These are phyloP conservation scores for Microcyclospora tardicrescens DNA, from an alignment of 2,329 filamentous ascomycete genomes.

Conservation along the genomic window DNA sequence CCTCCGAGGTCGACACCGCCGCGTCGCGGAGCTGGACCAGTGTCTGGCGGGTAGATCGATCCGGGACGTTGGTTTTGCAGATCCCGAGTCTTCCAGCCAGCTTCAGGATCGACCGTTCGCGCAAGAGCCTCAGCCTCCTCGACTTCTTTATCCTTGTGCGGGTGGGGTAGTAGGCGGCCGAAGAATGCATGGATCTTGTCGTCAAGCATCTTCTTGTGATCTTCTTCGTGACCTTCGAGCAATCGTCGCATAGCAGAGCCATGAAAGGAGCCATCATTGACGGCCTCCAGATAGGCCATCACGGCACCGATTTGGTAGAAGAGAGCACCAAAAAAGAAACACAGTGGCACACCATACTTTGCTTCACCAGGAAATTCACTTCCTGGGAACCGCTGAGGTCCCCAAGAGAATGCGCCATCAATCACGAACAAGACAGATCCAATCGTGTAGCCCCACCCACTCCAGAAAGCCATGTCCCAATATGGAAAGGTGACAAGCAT, in stretches of 20 bases:
- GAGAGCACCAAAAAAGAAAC: conserved; percentile 16
- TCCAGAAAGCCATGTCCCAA: conserved; percentile 21
- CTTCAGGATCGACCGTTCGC: conserved; percentile 6
- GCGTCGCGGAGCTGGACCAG: conserved; percentile 8
- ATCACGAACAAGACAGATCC: conserved; percentile 18
- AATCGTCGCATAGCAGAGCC: conserved; percentile 16
- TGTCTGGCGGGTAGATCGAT: conserved; percentile 7
- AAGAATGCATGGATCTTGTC: conserved; percentile 15
- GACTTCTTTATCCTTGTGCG: conserved; percentile 1
- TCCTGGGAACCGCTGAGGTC: conserved; percentile 9
- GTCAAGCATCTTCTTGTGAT: conserved; percentile 16
- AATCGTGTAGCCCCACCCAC: conserved; percentile 15
- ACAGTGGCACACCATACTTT: conserved; percentile 12
- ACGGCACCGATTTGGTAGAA: conserved; percentile 19
- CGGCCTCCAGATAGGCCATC: conserved; percentile 18
- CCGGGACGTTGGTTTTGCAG: conserved; percentile 2
- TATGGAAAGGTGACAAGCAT: conserved; percentile 19
- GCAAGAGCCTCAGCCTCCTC: conserved; percentile 2
- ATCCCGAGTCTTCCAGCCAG: conserved; percentile 8
- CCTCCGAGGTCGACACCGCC: conserved; percentile 9
- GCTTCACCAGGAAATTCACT: conserved; percentile 7
- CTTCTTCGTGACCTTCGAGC: conserved; percentile 15
- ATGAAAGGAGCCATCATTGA: conserved; percentile 19
- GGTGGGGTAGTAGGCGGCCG: conserved; percentile 8
- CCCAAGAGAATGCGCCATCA: conserved; percentile 14